These are phyloP conservation scores for Penicillium sp. DNA, from an alignment of 2,329 filamentous ascomycete species.

Conservation along the genomic window DNA sequence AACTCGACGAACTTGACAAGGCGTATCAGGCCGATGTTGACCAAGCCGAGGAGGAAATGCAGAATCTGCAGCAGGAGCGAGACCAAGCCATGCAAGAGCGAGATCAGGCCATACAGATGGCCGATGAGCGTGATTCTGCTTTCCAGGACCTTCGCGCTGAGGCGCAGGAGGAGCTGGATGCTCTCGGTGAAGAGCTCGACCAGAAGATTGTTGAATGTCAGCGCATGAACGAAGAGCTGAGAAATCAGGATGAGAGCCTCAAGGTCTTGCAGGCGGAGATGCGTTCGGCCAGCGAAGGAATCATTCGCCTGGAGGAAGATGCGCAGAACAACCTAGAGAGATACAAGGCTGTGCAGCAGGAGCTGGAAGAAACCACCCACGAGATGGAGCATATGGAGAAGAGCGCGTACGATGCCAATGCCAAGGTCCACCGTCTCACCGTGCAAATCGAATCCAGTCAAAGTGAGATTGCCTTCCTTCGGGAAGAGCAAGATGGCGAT, in stretches of 20 bases:
- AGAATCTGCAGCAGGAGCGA: constrained; percentile 73
- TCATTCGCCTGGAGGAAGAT: constrained; percentile 85
- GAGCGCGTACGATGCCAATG: constrained; percentile 75
- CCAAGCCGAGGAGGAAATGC: constrained; percentile 71
- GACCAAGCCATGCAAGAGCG: constrained; percentile 82
- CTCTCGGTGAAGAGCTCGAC: constrained; percentile 61
- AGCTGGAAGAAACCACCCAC: constrained; percentile 75
- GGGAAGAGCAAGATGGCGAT: constrained; percentile 93
- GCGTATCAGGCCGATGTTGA: constrained; percentile 78
- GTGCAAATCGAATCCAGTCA: constrained; percentile 92
- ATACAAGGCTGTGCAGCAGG: constrained; percentile 76
- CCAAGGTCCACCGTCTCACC: constrained; percentile 79
- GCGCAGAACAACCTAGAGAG: constrained; percentile 71
- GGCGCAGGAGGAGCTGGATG: constrained; percentile 56
- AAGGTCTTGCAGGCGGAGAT: constrained; percentile 89
- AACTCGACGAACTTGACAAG: constrained; percentile 69
- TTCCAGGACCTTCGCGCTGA: constrained; percentile 52
- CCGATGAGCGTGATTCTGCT: constrained; percentile 57
- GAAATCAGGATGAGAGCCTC: constrained; percentile 78
- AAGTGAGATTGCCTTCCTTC: constrained; percentile 86
- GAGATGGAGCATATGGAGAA: constrained; percentile 84
- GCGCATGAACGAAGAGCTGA: constrained; percentile 65
- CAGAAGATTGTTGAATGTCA: constrained; percentile 67
- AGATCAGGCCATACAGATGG: constrained; percentile 74
- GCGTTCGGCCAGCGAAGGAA: constrained; percentile 80